These are phyloP conservation scores for Aspergillus biplanus DNA, from an alignment of 495 filamentous ascomycete species.

Conservation along the genomic window DNA sequence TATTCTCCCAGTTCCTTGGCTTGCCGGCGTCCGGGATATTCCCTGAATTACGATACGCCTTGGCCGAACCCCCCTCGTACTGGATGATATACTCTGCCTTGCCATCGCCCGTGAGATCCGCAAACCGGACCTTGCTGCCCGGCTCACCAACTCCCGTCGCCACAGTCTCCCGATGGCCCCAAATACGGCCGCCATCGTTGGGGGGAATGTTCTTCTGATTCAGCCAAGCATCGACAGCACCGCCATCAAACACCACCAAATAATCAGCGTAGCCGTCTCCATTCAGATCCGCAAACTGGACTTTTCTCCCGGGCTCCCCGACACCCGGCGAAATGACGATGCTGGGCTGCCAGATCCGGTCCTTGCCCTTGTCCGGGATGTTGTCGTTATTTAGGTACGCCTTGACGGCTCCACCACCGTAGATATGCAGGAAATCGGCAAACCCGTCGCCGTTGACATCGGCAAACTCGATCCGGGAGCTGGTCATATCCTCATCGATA, in stretches of 20 bases:
- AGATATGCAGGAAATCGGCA: neutral
- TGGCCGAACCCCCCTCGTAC: constrained; percentile 3
- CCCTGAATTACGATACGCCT: neutral
- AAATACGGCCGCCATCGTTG: neutral
- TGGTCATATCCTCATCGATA: neutral
- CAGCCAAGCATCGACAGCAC: constrained; percentile 1
- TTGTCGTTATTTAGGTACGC: no score
- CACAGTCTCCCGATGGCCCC: neutral
- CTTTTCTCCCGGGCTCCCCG: no score
- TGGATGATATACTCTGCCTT: neutral
- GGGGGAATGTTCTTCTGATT: constrained; percentile 1
- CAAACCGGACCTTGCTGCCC: constrained; percentile 11
- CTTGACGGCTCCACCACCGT: no score
- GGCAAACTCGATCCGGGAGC: neutral
- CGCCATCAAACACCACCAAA: neutral
- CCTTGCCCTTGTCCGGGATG: no score
- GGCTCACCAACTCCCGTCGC: constrained; percentile 3
- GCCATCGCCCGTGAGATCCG: constrained; percentile 3
- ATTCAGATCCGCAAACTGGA: constrained; percentile 10
- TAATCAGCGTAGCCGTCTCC: constrained; percentile 5
- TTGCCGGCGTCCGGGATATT: constrained; percentile 2
- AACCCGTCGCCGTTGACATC: neutral
- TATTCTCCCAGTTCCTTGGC: neutral
- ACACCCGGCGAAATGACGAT: no score
- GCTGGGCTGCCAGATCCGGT: no score